These are phyloP conservation scores for Tremellales sp. DNA, from an alignment of 1,284 basidiomycete species.

Conservation along the genomic window DNA sequence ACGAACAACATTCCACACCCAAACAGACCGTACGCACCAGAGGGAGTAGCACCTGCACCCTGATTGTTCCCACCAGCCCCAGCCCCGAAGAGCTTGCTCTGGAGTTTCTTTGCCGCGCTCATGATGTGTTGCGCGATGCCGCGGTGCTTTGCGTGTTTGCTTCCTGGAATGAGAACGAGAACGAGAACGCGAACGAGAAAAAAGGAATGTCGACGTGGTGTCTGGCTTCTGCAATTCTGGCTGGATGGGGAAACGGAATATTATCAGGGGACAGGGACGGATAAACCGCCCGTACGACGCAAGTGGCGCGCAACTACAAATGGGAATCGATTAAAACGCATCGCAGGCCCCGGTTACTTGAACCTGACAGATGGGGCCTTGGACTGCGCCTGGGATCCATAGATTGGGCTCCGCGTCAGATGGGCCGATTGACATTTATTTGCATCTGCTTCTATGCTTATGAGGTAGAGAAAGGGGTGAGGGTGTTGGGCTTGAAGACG, in stretches of 20 bases:
- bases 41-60: conserved; percentile 2
- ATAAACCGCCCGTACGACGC: no score
- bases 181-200: background rate
- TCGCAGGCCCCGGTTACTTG: no score
- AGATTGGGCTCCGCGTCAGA: no score
- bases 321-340: no score
- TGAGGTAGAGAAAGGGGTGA: conserved; percentile 37
- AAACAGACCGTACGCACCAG: no score
- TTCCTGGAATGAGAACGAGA: background rate
- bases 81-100: conserved; percentile 67
- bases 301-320: no score
- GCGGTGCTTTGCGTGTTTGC: no score
- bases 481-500: conserved; percentile 40
- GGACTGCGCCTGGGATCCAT: no score
- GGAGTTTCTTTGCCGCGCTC: conserved; percentile 60
- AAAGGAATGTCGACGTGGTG: background rate
- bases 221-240: background rate
- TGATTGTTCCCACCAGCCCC: conserved; percentile 12
- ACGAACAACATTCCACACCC: no score
- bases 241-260: background rate
- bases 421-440: background rate
- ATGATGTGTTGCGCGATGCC: no score
- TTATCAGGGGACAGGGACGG: background rate
- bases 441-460: conserved; percentile 4
- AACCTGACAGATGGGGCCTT: no score